Conservation (phyloP, 2,329 filamentous ascomycete genomes). For the Claviceps sp. region DNA sequence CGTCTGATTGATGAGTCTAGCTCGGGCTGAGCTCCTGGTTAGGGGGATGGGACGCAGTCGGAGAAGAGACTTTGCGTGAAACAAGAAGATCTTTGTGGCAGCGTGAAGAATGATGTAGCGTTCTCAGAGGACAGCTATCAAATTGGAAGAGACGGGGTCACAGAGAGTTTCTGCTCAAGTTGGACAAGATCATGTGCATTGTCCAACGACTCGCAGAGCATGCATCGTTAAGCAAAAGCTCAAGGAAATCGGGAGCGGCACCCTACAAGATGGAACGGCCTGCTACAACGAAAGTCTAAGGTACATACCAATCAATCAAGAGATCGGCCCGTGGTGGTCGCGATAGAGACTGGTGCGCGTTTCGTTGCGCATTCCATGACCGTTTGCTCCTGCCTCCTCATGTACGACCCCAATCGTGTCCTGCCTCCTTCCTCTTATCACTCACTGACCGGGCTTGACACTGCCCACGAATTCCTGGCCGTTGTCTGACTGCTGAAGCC, state of each 20-base stretch:
- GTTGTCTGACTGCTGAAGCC: background rate
- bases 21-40: background rate
- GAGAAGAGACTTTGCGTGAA: background rate
- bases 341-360: background rate
- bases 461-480: background rate
- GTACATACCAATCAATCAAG: background rate
- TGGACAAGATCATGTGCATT: background rate
- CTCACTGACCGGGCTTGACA: background rate
- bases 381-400: slow-evolving; percentile 2
- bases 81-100: background rate
- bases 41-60: background rate
- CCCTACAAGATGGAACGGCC: no score
- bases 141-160: background rate
- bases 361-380: background rate
- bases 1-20: slow-evolving; percentile 3
- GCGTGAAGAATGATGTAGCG: background rate
- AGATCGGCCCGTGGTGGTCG: background rate
- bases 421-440: background rate
- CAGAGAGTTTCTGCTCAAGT: background rate
- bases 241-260: background rate
- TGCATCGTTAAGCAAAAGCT: background rate
- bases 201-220: background rate
- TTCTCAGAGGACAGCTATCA: background rate
- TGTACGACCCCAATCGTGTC: slow-evolving; percentile 3
- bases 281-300: background rate